Evolutionary conservation across 164 flowering plant genomes (phyloP), one percentile per base, ranked within the genome.

Genomic region (Magnolia changhungtana): DNA sequence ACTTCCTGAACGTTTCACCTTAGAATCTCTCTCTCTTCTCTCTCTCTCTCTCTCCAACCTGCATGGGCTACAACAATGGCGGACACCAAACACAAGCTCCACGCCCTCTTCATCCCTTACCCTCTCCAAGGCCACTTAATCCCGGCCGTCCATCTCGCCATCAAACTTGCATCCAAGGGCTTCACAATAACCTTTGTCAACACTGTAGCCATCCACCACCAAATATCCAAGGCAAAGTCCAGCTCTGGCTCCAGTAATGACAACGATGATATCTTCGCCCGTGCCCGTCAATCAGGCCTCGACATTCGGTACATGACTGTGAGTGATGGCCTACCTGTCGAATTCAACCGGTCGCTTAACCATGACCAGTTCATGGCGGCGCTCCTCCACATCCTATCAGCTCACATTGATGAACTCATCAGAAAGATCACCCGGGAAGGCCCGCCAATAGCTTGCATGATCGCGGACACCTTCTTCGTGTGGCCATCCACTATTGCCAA

Each of bases 71-170:
- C 45, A 37, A 37, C 45, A 37, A 37, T 37, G 45, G 7, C 45
- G 7, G 45, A 37, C 45, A 37, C 45, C 45, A 3, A 37, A 37
- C 7, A 37, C 45, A 64, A 86, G 50, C 92, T 85, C 74, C 94
- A 91, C 70, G 94, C 92, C 14, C 85, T 94, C 74, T 50, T 92
- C 68, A 24, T 94, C 7, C 72, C 93, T 3, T 90, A 87, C 77
- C 97, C 94, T 19, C 85, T 89, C 19, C 98, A 91, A 88, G 98
- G 98, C 78, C 98, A 92, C 80, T 83, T 92, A 31, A 92, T 83
- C 79, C 98, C 98, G 1, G 63, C 84, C 49, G 88, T 90, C 45
- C 85, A 91, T 61, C 86, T 94, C 0, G 92, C 97, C 77, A 72
- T 86, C 72, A 88, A 90, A 63, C 91, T 94, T 6, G 98, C 98